phyloP scores from a whole-genome alignment of 2,329 filamentous ascomycete genomes.

The Talaromyces sp. region DNA sequence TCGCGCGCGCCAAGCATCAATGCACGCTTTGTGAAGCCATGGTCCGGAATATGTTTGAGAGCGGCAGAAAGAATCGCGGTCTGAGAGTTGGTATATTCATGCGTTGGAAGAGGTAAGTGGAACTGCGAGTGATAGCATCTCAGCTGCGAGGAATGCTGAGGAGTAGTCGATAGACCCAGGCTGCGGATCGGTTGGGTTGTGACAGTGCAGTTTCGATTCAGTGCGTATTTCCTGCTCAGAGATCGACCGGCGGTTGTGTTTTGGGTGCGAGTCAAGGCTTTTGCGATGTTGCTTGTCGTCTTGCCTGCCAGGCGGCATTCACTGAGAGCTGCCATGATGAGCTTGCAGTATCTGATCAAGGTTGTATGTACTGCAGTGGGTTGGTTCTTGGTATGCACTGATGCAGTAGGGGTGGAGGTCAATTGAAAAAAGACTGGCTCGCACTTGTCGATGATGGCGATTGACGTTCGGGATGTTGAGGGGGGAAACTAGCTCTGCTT shows the following conservation, averaged over 20 bases:
- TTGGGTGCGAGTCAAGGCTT: background rate
- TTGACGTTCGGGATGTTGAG: background rate
- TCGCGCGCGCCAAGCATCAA: constrained; percentile 76
- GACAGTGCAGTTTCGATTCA: background rate
- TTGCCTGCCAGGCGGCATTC: background rate
- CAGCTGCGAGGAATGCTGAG: background rate
- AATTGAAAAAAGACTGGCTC: background rate
- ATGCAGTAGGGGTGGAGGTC: background rate
- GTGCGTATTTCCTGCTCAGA: background rate
- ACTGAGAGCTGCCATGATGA: background rate
- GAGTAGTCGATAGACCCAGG: background rate
- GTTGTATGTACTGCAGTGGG: background rate
- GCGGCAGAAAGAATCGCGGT: constrained; percentile 75
- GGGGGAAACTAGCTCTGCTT: background rate
- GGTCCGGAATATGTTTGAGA: constrained; percentile 67
- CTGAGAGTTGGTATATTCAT: constrained; percentile 64
- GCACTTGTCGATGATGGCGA: background rate
- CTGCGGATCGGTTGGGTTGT: background rate
- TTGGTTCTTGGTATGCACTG: background rate
- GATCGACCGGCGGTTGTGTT: background rate
- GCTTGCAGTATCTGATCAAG: background rate
- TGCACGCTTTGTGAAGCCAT: constrained; percentile 74
- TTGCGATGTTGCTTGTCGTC: background rate
- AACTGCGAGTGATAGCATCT: constrained; percentile 68
- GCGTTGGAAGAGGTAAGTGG: constrained; percentile 50